Percentiles rank a stretch among this genome's conserved stretches.
phyloP scores from a whole-genome alignment of 371 early-diverging fungal species.

The Funneliformis caledonium region DNA sequence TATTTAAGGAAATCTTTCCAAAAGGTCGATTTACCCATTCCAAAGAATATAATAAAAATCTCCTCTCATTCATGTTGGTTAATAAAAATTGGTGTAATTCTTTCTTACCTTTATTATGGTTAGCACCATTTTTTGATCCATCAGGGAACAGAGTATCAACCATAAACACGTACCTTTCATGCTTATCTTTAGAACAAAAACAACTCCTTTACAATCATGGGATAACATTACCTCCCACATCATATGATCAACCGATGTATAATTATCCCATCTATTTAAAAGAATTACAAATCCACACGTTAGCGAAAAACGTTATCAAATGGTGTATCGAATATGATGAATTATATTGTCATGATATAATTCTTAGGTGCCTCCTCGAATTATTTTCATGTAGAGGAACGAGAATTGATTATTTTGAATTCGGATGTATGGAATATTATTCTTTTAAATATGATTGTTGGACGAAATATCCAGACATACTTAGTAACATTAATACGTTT shows the following conservation, averaged over 20 bases:
- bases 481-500: background rate
- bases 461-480: background rate
- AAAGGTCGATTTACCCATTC: background rate
- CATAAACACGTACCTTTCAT: background rate
- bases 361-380: background rate
- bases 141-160: background rate
- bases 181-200: background rate
- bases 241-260: background rate
- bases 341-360: background rate
- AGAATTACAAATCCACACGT: background rate
- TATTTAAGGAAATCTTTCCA: background rate
- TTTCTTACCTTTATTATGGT: background rate
- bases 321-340: background rate
- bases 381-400: background rate
- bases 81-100: background rate
- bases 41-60: background rate
- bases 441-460: background rate
- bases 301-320: background rate
- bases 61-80: background rate
- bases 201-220: background rate
- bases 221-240: background rate
- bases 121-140: background rate
- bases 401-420: background rate
- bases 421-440: background rate
- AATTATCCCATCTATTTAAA: background rate